These are phyloP conservation scores for Gardenia jasminoides DNA, from an alignment of 257 asterid species.

Conservation along the genomic window DNA sequence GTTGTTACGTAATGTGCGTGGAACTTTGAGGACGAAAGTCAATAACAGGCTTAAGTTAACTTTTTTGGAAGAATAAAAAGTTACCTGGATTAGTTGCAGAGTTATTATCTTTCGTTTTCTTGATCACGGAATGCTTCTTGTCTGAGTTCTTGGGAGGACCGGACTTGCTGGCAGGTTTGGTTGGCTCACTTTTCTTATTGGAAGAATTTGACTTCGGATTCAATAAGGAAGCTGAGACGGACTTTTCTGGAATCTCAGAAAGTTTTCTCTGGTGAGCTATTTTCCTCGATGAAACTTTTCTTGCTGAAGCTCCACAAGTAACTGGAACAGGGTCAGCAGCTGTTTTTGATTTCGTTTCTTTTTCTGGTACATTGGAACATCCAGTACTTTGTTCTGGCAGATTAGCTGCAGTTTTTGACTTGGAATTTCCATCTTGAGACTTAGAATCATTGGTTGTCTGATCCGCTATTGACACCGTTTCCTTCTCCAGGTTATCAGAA, in stretches of 20 bases:
- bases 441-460: conserved; percentile 25
- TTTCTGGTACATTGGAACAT: conserved; percentile 19
- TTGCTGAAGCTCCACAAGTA: conserved; percentile 20
- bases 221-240: conserved; percentile 20
- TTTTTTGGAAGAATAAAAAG: neutral
- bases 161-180: conserved; percentile 16
- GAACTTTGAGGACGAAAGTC: neutral
- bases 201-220: conserved; percentile 29
- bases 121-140: conserved; percentile 28
- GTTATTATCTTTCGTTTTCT: conserved; percentile 34
- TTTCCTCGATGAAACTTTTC: conserved; percentile 24
- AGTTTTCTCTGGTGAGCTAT: conserved; percentile 19
- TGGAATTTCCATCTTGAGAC: conserved; percentile 10
- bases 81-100: conserved; percentile 41
- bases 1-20: neutral
- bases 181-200: conserved; percentile 23
- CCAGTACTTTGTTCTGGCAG: neutral
- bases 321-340: conserved; percentile 19
- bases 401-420: neutral
- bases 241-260: conserved; percentile 57
- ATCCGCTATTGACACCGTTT: conserved; percentile 21
- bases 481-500: conserved; percentile 27
- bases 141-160: conserved; percentile 27
- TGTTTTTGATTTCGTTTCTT: conserved; percentile 23
- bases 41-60: neutral